Base-by-base conservation (phyloP, 176 grass and related monocot genomes). In the Phyllostachys edulis region DNA sequence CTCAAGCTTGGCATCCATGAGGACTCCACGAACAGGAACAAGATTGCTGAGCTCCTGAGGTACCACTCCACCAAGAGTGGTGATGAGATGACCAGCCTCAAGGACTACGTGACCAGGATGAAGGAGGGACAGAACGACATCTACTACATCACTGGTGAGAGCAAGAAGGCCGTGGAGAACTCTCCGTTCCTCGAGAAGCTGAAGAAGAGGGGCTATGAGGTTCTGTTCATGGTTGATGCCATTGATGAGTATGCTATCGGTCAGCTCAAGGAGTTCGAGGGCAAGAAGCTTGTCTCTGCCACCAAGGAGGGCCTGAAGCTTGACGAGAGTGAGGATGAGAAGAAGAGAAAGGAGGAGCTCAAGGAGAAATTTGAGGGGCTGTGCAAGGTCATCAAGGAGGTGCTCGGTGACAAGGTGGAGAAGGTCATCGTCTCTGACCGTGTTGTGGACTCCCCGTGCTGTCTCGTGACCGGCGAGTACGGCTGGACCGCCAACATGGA, bases 401-500 rank as follows among this genome's bases (percentile, higher is more conserved):
- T 97, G 5, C 64, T 97, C 0, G 92, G 95, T 5, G 90, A 97
- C 87, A 97, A 88, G 82, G 95, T 97, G 1, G 94, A 97, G 80
- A 97, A 97, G 83, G 94, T 97, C 0, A 51, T 97, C 0, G 94
- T 97, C 23, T 92, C 89, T 39, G 92, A 97, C 74, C 94, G 94
- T 11, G 94, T 97, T 16, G 94, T 97, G 11, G 94, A 97, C 71
- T 94, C 94, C 0, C 94, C 94, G 0, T 97, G 94, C 87, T 97
- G 94, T 52, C 88, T 97, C 18, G 94, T 97, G 9, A 97, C 94
- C 6, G 94, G 94, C 1, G 91, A 97, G 68, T 97, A 97, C 18
- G 92, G 94, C 3, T 97, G 94, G 94, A 90, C 92, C 0, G 94
- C 94, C 17, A 97, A 97, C 84, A 97, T 97, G 94, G 94, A 97